Percentiles rank a stretch among this genome's conserved stretches.
Conservation (phyloP, 345 rosid genomes). For the Capsella bursapastoris region DNA sequence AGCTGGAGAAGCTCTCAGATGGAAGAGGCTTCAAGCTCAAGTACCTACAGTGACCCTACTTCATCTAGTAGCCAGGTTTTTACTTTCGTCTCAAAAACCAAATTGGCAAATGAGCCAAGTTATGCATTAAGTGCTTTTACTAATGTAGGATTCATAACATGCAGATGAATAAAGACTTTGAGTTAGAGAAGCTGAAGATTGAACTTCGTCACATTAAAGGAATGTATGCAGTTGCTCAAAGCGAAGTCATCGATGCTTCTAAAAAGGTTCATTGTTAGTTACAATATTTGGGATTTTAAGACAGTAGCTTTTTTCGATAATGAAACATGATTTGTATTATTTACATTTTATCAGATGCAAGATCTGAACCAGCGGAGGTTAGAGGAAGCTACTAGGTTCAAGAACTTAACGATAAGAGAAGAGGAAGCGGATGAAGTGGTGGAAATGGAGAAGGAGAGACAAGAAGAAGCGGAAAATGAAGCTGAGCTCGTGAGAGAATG, state of each 20-base stretch:
- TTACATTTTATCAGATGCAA: slow-evolving; percentile 47
- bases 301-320: neutral
- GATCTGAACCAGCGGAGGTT: slow-evolving; percentile 51
- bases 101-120: neutral
- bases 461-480: slow-evolving; percentile 62
- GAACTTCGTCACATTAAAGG: slow-evolving; percentile 83
- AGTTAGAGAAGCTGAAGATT: slow-evolving; percentile 84
- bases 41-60: slow-evolving; percentile 51
- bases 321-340: neutral
- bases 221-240: slow-evolving; percentile 78
- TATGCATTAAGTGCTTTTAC: neutral
- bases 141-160: slow-evolving; percentile 1
- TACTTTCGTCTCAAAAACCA: neutral
- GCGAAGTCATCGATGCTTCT: slow-evolving; percentile 77
- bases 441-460: slow-evolving; percentile 61
- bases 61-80: slow-evolving; percentile 60
- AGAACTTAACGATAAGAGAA: slow-evolving; percentile 58
- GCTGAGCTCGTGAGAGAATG: slow-evolving; percentile 50
- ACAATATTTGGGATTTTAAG: neutral
- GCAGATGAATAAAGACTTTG: slow-evolving; percentile 65
- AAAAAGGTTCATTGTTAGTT: slow-evolving; percentile 63
- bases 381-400: slow-evolving; percentile 65
- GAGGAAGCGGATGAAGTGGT: slow-evolving; percentile 61
- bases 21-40: slow-evolving; percentile 55
- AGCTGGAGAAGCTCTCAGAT: slow-evolving; percentile 55